A percentile compares a stretch with the other conserved stretches of the same genome.
Conservation (phyloP, 2,329 filamentous ascomycete species). For the Epichloe baconii region DNA sequence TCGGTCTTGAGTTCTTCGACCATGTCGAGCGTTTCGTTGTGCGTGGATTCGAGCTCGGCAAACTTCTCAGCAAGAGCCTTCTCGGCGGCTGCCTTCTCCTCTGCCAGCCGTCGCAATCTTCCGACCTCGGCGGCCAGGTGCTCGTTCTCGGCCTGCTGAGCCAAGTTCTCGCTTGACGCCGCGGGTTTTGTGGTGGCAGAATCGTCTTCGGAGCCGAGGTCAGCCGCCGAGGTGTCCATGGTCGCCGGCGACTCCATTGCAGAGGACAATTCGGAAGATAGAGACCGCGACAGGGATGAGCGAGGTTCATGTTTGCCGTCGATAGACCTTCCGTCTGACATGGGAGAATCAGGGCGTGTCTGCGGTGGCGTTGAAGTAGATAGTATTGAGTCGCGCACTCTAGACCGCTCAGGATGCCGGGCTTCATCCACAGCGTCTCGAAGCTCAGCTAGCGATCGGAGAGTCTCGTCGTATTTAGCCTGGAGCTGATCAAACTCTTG, state of each 20-base stretch:
- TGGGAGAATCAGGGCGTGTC: conserved; percentile 65
- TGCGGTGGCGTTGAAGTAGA: conserved; percentile 31
- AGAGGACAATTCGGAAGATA: conserved; percentile 88
- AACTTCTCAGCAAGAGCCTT: conserved; percentile 64
- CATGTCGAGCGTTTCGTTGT: conserved; percentile 69
- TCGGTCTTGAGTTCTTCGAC: conserved; percentile 88
- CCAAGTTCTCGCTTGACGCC: conserved; percentile 25
- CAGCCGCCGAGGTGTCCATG: conserved; percentile 48
- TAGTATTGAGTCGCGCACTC: conserved; percentile 41
- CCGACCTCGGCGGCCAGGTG: conserved; percentile 53
- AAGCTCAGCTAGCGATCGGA: conserved; percentile 69
- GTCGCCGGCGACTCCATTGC: conserved; percentile 63
- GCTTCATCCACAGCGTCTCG: conserved; percentile 77
- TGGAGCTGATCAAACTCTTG: conserved; percentile 72
- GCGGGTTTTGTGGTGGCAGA: conserved; percentile 33
- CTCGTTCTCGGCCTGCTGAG: conserved; percentile 23
- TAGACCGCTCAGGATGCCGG: conserved; percentile 41
- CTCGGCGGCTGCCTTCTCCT: conserved; percentile 66
- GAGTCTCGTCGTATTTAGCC: conserved; percentile 79
- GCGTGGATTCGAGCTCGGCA: conserved; percentile 67
- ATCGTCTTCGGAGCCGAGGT: conserved; percentile 26
- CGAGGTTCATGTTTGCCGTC: conserved; percentile 51
- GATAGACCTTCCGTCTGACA: conserved; percentile 62
- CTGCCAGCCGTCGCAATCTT: conserved; percentile 54
- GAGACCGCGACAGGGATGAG: conserved; percentile 69